A percentile compares a stretch with the other conserved stretches of the same genome.
These are phyloP conservation scores for Oryza glaberrima DNA, from an alignment of 176 grass and related monocot genomes.

Conservation along the genomic window DNA sequence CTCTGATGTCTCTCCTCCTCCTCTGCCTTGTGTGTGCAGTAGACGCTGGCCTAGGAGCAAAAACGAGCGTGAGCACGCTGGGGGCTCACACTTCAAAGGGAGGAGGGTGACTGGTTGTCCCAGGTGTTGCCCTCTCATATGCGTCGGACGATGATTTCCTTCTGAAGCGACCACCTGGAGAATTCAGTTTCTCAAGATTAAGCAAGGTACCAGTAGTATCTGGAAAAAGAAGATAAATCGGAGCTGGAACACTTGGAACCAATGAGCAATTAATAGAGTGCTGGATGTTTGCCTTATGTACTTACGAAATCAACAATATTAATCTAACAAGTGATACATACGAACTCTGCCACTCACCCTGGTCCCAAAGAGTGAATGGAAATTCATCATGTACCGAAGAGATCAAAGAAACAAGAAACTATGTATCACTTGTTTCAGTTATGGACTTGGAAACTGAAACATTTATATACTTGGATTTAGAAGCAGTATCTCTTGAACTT, in stretches of 20 bases:
- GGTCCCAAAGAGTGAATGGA: neutral
- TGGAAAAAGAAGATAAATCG: neutral
- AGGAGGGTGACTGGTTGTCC: slow-evolving; percentile 51
- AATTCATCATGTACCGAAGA: neutral
- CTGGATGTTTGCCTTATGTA: neutral
- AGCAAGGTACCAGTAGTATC: neutral
- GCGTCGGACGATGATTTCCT: slow-evolving; percentile 90
- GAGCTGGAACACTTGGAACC: neutral
- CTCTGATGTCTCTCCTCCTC: slow-evolving; percentile 28
- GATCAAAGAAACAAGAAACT: neutral
- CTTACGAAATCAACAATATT: neutral
- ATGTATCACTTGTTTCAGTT: neutral
- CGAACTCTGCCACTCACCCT: neutral
- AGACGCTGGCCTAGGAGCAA: slow-evolving; percentile 50
- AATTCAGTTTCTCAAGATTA: slow-evolving; percentile 24
- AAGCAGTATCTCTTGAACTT: slow-evolving; percentile 2
- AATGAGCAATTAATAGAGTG: neutral
- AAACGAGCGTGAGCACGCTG: slow-evolving; percentile 24
- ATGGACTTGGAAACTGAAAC: neutral
- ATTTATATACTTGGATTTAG: neutral
- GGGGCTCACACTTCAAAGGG: slow-evolving; percentile 68
- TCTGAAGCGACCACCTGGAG: slow-evolving; percentile 74
- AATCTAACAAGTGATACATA: neutral
- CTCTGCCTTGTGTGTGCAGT: slow-evolving; percentile 19
- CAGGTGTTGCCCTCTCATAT: slow-evolving; percentile 61